A percentile compares a stretch with the other conserved stretches of the same genome.
Evolutionary conservation across 2,329 filamentous ascomycete species (phyloP).

Genomic region (Penicillium sp.): DNA sequence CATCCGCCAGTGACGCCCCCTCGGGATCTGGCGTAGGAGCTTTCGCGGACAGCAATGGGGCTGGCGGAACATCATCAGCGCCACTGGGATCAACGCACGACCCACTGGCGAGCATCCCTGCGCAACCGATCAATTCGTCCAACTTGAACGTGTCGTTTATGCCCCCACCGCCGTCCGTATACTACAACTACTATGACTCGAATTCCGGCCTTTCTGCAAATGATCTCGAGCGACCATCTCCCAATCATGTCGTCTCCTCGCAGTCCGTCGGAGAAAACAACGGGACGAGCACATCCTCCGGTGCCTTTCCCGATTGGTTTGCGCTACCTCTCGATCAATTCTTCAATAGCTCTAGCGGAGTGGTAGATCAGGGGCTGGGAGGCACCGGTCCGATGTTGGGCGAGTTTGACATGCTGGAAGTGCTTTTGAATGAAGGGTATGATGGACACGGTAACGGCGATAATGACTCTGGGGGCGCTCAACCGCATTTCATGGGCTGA

Average conservation of each 20-base stretch:
- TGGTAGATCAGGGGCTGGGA: slow-evolving; percentile 49
- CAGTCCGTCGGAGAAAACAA: slow-evolving; percentile 25
- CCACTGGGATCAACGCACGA: slow-evolving; percentile 30
- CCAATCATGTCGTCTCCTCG: slow-evolving; percentile 24
- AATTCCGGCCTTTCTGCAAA: slow-evolving; percentile 29
- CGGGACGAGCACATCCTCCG: slow-evolving; percentile 17
- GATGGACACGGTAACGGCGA: slow-evolving; percentile 24
- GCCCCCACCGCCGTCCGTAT: slow-evolving; percentile 43
- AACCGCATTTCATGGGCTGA: slow-evolving; percentile 26
- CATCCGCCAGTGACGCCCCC: slow-evolving; percentile 19
- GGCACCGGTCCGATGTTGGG: slow-evolving; percentile 58
- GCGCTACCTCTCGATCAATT: slow-evolving; percentile 57
- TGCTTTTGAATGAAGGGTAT: slow-evolving; percentile 40
- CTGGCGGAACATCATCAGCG: slow-evolving; percentile 12
- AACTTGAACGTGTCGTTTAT: slow-evolving; percentile 44
- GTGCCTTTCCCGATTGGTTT: slow-evolving; percentile 51
- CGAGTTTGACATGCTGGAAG: slow-evolving; percentile 46
- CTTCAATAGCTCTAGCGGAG: slow-evolving; percentile 43
- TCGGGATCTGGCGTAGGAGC: slow-evolving; percentile 17
- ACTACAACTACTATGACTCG: slow-evolving; percentile 40
- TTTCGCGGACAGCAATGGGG: slow-evolving; percentile 23
- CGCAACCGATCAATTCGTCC: slow-evolving; percentile 41
- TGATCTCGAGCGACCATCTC: slow-evolving; percentile 25
- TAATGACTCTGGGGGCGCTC: slow-evolving; percentile 14
- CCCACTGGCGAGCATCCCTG: slow-evolving; percentile 40